Conservation (phyloP, 2,329 filamentous ascomycete species). For the Cercospora sp. region DNA sequence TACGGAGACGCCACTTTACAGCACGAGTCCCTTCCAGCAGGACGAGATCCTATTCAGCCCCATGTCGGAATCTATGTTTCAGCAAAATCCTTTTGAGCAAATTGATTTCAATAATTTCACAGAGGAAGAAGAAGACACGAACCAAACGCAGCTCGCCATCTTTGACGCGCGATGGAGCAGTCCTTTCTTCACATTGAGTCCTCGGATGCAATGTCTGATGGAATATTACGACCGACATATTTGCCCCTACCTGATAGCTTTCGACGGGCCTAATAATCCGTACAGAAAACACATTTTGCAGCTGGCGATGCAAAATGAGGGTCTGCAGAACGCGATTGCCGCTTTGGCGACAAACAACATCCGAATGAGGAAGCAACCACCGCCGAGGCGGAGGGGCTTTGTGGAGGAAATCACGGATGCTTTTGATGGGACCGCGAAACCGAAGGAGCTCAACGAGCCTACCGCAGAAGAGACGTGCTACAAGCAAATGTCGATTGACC, state of each 20-base stretch:
- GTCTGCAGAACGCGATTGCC: slow-evolving; percentile 88
- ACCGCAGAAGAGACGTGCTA: slow-evolving; percentile 77
- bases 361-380: slow-evolving; percentile 75
- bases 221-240: slow-evolving; percentile 93
- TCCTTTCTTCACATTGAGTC: slow-evolving; percentile 60
- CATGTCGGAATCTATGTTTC: slow-evolving; percentile 26
- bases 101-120: slow-evolving; percentile 22
- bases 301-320: slow-evolving; percentile 73
- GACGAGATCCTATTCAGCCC: slow-evolving; percentile 39
- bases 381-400: slow-evolving; percentile 38
- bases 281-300: slow-evolving; percentile 80
- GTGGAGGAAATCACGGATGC: slow-evolving; percentile 35
- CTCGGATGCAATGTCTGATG: slow-evolving; percentile 83
- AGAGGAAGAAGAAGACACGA: slow-evolving; percentile 28
- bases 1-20: slow-evolving; percentile 11
- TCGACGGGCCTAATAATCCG: slow-evolving; percentile 82
- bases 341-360: slow-evolving; percentile 86
- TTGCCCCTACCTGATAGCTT: slow-evolving; percentile 86
- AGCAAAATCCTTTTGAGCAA: slow-evolving; percentile 25
- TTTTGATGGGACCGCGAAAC: slow-evolving; percentile 31
- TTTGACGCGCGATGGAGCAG: slow-evolving; percentile 37
- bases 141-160: slow-evolving; percentile 27
- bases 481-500: slow-evolving; percentile 77
- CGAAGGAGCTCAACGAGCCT: slow-evolving; percentile 54
- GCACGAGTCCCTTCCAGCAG: slow-evolving; percentile 15